Evolutionary conservation across 169 alveolate genomes (phyloP).

Genomic region (Plasmodium knowlesi): DNA sequence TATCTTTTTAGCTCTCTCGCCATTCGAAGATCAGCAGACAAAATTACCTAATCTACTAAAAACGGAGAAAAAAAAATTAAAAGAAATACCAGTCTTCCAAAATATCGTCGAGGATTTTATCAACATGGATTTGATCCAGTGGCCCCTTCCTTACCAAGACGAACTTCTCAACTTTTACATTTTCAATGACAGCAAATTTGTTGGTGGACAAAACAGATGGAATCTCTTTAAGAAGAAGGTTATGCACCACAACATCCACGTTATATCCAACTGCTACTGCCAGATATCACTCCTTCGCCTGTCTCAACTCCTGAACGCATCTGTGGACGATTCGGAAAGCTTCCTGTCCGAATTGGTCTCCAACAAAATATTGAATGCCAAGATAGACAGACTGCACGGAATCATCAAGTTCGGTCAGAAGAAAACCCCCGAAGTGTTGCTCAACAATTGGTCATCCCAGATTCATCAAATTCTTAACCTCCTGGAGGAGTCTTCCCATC

Average conservation of each 20-base stretch:
- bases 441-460: conserved; percentile 78
- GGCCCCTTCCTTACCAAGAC: conserved; percentile 75
- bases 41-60: conserved; percentile 45
- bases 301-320: conserved; percentile 64
- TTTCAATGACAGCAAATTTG: conserved; percentile 36
- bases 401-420: conserved; percentile 78
- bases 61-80: conserved; percentile 74
- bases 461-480: conserved; percentile 50
- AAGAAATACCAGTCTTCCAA: conserved; percentile 74
- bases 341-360: conserved; percentile 81
- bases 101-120: conserved; percentile 76
- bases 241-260: conserved; percentile 83
- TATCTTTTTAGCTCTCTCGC: conserved; percentile 34
- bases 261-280: conserved; percentile 80
- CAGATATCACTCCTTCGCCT: conserved; percentile 75
- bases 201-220: conserved; percentile 76
- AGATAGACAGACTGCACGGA: conserved; percentile 82
- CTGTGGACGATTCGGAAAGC: conserved; percentile 73
- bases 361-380: conserved; percentile 76
- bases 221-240: conserved; percentile 78
- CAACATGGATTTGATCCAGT: conserved; percentile 76
- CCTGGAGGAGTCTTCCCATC: conserved; percentile 72
- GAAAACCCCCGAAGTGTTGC: conserved; percentile 76
- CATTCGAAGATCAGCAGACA: conserved; percentile 65
- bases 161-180: conserved; percentile 57